Conservation (phyloP, 768 basidiomycete genomes). For the Rhodotorula graminis region DNA sequence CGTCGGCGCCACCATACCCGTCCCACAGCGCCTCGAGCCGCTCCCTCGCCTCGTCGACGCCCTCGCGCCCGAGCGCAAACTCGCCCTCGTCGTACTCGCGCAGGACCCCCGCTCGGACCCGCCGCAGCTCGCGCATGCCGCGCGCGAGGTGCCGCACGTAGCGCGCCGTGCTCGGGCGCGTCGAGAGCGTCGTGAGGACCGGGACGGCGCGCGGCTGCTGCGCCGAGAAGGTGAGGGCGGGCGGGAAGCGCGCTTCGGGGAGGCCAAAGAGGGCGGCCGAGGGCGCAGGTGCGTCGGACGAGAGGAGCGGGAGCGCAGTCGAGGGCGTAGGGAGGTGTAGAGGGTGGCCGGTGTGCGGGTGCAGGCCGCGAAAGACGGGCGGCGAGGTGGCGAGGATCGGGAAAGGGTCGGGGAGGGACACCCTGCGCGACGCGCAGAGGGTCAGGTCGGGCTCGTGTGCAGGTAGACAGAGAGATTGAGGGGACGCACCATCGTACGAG, state of each 20-base stretch:
- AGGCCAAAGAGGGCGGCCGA: constrained; percentile 25
- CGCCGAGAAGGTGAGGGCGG: constrained; percentile 3
- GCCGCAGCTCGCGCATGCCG: constrained; percentile 17
- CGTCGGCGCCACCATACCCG: constrained; percentile 4
- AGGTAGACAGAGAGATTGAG: background rate
- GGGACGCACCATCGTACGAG: constrained; percentile 19
- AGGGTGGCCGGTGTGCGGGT: constrained; percentile 21
- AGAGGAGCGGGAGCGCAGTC: constrained; percentile 3
- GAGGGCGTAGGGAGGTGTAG: constrained; percentile 15
- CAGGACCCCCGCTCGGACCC: constrained; percentile 5
- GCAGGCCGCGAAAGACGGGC: constrained; percentile 30
- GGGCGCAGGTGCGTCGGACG: background rate
- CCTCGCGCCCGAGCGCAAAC: constrained; percentile 30
- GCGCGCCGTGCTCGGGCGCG: constrained; percentile 5
- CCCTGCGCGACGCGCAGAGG: constrained; percentile 1
- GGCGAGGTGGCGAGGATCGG: constrained; percentile 12
- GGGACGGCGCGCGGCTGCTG: constrained; percentile 25
- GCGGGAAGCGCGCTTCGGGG: constrained; percentile 17
- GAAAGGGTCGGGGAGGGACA: constrained; percentile 23
- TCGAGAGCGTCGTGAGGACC: constrained; percentile 28
- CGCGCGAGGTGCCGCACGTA: background rate
- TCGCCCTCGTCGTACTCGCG: constrained; percentile 30
- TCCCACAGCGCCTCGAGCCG: constrained; percentile 27
- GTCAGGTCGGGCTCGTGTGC: background rate
- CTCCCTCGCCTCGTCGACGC: constrained; percentile 19